Evolutionary conservation across 2,329 filamentous ascomycete species (phyloP).

Genomic region (Malbranchea zuffiana): DNA sequence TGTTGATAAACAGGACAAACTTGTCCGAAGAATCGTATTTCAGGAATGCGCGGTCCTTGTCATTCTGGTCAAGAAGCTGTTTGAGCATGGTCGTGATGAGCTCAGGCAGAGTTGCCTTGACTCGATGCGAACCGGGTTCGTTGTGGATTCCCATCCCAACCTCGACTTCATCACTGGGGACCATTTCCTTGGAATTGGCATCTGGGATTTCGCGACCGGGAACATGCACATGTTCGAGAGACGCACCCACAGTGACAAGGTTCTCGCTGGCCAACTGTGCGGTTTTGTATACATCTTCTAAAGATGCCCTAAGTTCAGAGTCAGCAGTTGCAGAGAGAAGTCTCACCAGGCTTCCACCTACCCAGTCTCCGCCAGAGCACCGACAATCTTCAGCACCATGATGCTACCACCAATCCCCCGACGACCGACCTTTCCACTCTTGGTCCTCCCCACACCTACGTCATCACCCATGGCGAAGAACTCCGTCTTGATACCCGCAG

Average conservation of each 20-base stretch:
- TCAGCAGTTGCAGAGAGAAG: background rate
- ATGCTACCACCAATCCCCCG: slow-evolving; percentile 87
- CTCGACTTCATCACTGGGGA: slow-evolving; percentile 48
- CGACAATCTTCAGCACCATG: slow-evolving; percentile 79
- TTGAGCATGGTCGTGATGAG: slow-evolving; percentile 52
- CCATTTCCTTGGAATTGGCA: slow-evolving; percentile 43
- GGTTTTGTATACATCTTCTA: slow-evolving; percentile 62
- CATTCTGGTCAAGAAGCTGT: slow-evolving; percentile 51
- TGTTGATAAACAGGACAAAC: slow-evolving; percentile 57
- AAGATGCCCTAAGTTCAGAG: slow-evolving; percentile 29
- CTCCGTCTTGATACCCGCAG: slow-evolving; percentile 63
- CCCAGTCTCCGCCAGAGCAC: slow-evolving; percentile 67
- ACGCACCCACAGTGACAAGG: slow-evolving; percentile 73
- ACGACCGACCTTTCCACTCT: slow-evolving; percentile 82
- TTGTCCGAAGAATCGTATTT: slow-evolving; percentile 47
- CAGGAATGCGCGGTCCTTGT: slow-evolving; percentile 54
- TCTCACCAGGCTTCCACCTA: slow-evolving; percentile 21
- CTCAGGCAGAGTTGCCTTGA: slow-evolving; percentile 39
- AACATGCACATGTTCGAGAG: slow-evolving; percentile 83
- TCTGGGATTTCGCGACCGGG: slow-evolving; percentile 57
- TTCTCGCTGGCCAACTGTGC: slow-evolving; percentile 64
- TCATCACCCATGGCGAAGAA: slow-evolving; percentile 92
- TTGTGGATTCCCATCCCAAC: slow-evolving; percentile 67
- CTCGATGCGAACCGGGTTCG: slow-evolving; percentile 45
- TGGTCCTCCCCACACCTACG: slow-evolving; percentile 70